Evolutionary conservation across 1,139 yeast genomes (phyloP), one percentile per base, ranked within the genome.

Genomic region (Pichia sp.): DNA sequence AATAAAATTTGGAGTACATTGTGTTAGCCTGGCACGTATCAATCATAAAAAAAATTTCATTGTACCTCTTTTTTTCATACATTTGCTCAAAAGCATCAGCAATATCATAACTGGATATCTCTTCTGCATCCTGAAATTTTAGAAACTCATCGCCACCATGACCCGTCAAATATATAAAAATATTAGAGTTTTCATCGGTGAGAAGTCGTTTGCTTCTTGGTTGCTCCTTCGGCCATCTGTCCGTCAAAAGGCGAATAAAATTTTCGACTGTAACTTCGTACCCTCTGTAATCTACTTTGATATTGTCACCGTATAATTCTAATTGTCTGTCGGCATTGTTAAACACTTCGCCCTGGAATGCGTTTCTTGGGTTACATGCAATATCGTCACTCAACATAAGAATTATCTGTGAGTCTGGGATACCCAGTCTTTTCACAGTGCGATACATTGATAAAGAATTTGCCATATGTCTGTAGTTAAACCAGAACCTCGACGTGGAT

Each of bases 11-110:
- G 53, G 95, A 85, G 70, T 87, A 93, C 99, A 93, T 93, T 19
- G 99, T 89, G 69, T 93, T 93, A 30, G 99, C 99, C 71, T 93
- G 99, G 67, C 99, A 93, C 0, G 99, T 93, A 68, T 93, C 99
- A 59, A 93, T 87, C 98, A 93, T 93, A 70, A 93, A 93, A 65
- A 93, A 82, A 42, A 93, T 88, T 72, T 95, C 99, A 63, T 91
- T 90, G 70, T 93, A 93, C 52, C 99, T 76, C 63, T 87, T 86
- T 79, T 91, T 91, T 66, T 93, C 96, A 71, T 88, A 82, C 99
- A 93, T 93, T 68, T 95, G 98, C 48, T 82, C 96, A 71, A 93
- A 89, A 2, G 99, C 98, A 70, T 93, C 96, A 0, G 99, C 99
- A 58, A 93, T 80, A 69, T 93, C 99, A 71, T 88, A 85, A 13